Base-by-base conservation (phyloP, 208 protist genomes). In the Wallacemonas sp. region DNA sequence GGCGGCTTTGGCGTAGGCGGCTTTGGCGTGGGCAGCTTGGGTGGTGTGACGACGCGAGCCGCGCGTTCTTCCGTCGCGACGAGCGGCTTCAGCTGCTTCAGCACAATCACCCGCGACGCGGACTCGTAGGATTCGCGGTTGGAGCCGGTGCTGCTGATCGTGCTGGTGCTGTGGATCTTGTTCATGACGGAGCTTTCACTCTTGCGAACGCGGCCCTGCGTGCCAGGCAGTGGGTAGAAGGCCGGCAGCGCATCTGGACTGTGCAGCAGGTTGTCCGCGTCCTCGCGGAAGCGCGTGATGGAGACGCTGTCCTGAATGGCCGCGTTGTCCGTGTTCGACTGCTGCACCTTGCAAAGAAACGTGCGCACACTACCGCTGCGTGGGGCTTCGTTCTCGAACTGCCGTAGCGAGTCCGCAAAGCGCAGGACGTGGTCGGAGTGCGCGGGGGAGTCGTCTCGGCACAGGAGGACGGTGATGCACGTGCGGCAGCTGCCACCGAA, bases 401-500 rank as follows among this genome's bases (percentile, higher is more conserved):
- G 27, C 24, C 62, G 52, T 58, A 70, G 63, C 29, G 49, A 63
- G 24, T 65, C 34, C 1, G 54, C 33, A 24, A 80, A 58, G 32
- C 63, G 38, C 23, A 73, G 64, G 32, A 39, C 41, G 48, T 32
- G 41, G 16, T 54, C 48, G 2, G 55, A 61, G 61, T 72, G 49
- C 17, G 12, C 8, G 9, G 47, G 29, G 24, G 65, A 49, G 33
- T 80, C 75, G 24, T 49, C 27, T 27, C 46, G 57, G 44, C 73
- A 65, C 26, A 71, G 36, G 21, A 81, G 56, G 17, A 61, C 55
- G 36, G 70, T 34, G 12, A 73, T 44, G 24, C 43, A 56, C 27
- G 78, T 74, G 49, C 65, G 60, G 54, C 72, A 76, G 23, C 56
- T 48, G 0, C 81, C 76, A 1, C 70, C 72, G 65, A 79, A 83